Conservation (phyloP, 1,284 basidiomycete genomes). For the Melanopsichium pennsylvanicum region DNA sequence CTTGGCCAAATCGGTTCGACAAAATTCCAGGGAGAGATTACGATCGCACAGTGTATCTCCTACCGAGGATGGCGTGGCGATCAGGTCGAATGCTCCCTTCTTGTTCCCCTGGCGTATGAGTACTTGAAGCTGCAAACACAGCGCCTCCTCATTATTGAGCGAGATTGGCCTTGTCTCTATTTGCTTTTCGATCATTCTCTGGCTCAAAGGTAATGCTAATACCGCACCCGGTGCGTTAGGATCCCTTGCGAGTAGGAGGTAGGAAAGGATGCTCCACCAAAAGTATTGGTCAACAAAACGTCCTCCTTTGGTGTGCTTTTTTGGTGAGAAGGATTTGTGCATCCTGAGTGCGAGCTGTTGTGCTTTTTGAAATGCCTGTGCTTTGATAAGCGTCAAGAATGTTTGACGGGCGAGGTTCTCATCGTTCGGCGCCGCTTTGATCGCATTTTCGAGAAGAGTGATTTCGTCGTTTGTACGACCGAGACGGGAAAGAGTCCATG, state of each 20-base stretch:
- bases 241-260: slow-evolving; percentile 72
- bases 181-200: slow-evolving; percentile 72
- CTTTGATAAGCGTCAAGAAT: slow-evolving; percentile 71
- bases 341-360: slow-evolving; percentile 56
- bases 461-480: slow-evolving; percentile 73
- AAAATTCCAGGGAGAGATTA: slow-evolving; percentile 76
- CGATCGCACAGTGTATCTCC: slow-evolving; percentile 75
- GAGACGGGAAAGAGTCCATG: slow-evolving; percentile 78
- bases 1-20: slow-evolving; percentile 52
- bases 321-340: slow-evolving; percentile 68
- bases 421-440: slow-evolving; percentile 74
- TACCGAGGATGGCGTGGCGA: slow-evolving; percentile 69
- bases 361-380: slow-evolving; percentile 49
- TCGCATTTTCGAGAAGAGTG: slow-evolving; percentile 60
- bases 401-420: slow-evolving; percentile 82
- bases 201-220: slow-evolving; percentile 74
- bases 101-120: slow-evolving; percentile 72
- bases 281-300: slow-evolving; percentile 79
- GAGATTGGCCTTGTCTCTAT: slow-evolving; percentile 78
- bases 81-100: slow-evolving; percentile 72
- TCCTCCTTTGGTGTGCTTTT: slow-evolving; percentile 78
- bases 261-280: slow-evolving; percentile 82
- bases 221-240: slow-evolving; percentile 66
- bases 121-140: slow-evolving; percentile 77
- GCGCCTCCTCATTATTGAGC: slow-evolving; percentile 75